Evolutionary conservation across 306 rosid genomes (phyloP).

Genomic region (Vigna trinervia): DNA sequence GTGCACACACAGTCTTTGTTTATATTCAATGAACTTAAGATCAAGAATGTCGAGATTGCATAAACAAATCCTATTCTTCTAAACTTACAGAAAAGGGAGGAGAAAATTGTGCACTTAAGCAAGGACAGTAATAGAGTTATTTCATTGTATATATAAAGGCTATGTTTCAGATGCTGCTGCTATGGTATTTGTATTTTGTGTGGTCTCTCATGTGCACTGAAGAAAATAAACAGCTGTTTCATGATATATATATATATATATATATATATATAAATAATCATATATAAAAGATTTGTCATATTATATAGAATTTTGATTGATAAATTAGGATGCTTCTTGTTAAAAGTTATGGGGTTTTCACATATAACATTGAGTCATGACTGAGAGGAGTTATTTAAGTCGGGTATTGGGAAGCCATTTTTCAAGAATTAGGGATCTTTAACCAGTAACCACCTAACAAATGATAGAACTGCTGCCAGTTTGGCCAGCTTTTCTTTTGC

Average conservation of each 20-base stretch:
- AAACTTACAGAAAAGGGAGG: neutral
- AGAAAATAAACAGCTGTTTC: neutral
- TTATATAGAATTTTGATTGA: conserved; percentile 1
- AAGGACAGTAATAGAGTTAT: neutral
- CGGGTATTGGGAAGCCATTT: neutral
- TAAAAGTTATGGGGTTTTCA: neutral
- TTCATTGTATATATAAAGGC: neutral
- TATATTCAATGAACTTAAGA: conserved; percentile 11
- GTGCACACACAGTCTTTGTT: neutral
- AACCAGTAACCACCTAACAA: conserved; percentile 1
- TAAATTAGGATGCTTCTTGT: neutral
- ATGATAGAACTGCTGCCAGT: neutral
- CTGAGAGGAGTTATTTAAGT: neutral
- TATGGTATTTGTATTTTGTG: neutral
- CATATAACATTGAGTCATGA: conserved; percentile 7
- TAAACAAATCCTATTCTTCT: conserved; percentile 20
- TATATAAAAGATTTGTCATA: too few species aligned
- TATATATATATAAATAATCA: too few species aligned
- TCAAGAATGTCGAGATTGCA: conserved; percentile 22
- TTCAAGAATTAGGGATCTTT: conserved; percentile 4
- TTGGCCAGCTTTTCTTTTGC: neutral
- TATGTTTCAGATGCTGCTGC: neutral
- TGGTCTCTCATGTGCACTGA: conserved; percentile 6
- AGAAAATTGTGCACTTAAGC: neutral
- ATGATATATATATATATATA: neutral